phyloP scores from a whole-genome alignment of 306 rosid genomes.

The Malus sylvestris region DNA sequence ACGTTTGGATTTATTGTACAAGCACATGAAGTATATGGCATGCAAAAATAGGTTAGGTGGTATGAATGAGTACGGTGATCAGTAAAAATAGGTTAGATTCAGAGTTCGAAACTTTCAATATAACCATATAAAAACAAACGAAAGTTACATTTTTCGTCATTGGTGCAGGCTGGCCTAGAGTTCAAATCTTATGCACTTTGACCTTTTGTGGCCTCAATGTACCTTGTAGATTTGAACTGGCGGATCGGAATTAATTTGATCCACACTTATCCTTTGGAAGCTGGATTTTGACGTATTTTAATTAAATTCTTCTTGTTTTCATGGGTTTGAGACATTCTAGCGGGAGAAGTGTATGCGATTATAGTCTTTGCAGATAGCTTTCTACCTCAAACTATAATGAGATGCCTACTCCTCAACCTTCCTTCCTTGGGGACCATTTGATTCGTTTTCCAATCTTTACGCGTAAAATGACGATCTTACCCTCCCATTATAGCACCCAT shows the following conservation, averaged over 20 bases:
- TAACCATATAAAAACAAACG: too few species aligned
- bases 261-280: too few species aligned
- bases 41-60: background rate
- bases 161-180: too few species aligned
- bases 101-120: too few species aligned
- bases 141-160: too few species aligned
- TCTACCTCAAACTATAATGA: slow-evolving; percentile 9
- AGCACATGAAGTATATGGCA: background rate
- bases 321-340: slow-evolving; percentile 22
- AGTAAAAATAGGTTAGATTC: too few species aligned
- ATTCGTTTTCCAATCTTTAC: background rate
- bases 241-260: too few species aligned
- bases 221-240: too few species aligned
- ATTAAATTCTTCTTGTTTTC: slow-evolving; percentile 17
- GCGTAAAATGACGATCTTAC: background rate
- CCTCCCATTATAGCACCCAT: background rate
- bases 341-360: slow-evolving; percentile 10
- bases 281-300: background rate
- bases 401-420: background rate
- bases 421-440: background rate
- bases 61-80: too few species aligned
- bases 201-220: too few species aligned
- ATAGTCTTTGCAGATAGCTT: slow-evolving; percentile 2
- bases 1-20: background rate
- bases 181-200: too few species aligned